Conservation (phyloP, 768 basidiomycete species). For the Panaeolus papilionaceus region DNA sequence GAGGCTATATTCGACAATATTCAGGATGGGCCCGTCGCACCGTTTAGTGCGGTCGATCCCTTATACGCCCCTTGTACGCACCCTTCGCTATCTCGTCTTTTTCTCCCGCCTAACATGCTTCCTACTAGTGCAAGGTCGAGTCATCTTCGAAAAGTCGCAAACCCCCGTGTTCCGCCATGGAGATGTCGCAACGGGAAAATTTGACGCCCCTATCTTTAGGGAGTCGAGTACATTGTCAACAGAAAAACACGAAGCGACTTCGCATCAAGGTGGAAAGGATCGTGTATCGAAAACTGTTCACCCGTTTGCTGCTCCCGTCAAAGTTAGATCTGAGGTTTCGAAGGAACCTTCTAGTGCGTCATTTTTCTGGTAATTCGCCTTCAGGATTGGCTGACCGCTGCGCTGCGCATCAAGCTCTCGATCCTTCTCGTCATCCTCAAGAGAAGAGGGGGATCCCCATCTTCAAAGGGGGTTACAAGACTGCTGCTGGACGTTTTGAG, state of each 20-base stretch:
- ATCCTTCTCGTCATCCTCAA: not conserved
- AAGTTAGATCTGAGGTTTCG: not conserved
- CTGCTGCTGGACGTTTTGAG: constrained; percentile 14
- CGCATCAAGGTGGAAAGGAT: not conserved
- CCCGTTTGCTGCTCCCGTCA: not conserved
- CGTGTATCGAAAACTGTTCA: not conserved
- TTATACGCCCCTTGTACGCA: not conserved
- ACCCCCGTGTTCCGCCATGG: not conserved
- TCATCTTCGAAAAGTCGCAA: not conserved
- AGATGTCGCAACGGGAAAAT: not conserved
- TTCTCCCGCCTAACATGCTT: not conserved
- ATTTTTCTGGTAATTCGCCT: not conserved
- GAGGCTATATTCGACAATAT: constrained; percentile 6
- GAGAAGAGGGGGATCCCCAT: constrained; percentile 23
- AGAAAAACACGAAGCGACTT: not conserved
- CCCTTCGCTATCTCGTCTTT: not conserved
- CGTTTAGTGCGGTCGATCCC: not conserved
- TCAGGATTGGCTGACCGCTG: not conserved
- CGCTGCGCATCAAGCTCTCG: not conserved
- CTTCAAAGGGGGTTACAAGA: constrained; percentile 15
- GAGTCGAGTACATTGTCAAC: not conserved
- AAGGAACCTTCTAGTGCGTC: not conserved
- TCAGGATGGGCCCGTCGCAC: not conserved
- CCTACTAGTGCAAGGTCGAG: not conserved
- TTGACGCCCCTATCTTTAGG: not conserved